Conservation (phyloP, 2,329 filamentous ascomycete genomes). For the Macrophomina phaseolina region DNA sequence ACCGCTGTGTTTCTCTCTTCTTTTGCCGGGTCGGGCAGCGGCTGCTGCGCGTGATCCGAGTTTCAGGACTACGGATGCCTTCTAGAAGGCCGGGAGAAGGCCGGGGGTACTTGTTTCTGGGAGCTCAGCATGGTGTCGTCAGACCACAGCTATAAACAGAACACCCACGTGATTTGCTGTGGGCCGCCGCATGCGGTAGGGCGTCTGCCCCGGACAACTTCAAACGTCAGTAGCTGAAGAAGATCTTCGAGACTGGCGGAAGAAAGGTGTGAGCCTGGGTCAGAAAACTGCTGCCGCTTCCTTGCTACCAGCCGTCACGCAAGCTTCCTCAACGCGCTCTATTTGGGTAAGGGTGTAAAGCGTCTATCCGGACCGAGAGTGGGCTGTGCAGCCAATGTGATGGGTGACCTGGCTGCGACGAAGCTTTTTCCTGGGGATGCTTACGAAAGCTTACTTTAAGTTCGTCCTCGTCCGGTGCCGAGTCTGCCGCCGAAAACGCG, state of each 20-base stretch:
- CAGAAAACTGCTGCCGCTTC: not conserved
- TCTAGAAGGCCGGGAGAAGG: not conserved
- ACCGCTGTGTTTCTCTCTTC: not conserved
- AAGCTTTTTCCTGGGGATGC: not conserved
- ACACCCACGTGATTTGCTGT: not conserved
- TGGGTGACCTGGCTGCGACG: not conserved
- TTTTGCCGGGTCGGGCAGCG: not conserved
- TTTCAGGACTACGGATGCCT: not conserved
- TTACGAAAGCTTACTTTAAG: not conserved
- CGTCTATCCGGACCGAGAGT: not conserved
- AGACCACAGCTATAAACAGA: not conserved
- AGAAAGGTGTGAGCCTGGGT: not conserved
- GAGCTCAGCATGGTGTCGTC: not conserved
- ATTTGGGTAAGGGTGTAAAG: not conserved
- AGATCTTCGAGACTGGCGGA: constrained; percentile 16
- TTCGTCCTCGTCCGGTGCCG: too few relatives aligned
- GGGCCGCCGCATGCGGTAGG: not conserved
- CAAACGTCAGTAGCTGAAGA: not conserved
- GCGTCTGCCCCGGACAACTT: not conserved
- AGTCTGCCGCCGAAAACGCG: too few relatives aligned
- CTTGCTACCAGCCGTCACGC: not conserved
- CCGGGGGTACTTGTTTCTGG: not conserved
- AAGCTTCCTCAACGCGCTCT: not conserved
- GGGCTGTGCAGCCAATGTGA: not conserved
- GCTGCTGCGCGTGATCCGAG: not conserved